A percentile compares a stretch with the other conserved stretches of the same genome.
These are phyloP conservation scores for Acacia melanoxylon DNA, from an alignment of 306 rosid genomes.

Conservation along the genomic window DNA sequence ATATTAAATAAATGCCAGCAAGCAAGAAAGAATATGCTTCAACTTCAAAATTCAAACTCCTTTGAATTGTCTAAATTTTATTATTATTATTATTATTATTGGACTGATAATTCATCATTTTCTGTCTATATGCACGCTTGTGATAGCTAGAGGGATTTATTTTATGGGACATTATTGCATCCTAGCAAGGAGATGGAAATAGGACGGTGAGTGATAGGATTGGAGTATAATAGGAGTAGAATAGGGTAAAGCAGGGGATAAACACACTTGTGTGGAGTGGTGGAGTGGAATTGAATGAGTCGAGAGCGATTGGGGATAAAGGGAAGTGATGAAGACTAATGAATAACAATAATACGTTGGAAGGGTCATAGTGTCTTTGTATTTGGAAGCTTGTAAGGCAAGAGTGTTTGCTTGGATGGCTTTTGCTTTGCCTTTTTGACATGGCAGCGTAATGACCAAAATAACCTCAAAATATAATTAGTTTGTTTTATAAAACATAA, in stretches of 20 bases:
- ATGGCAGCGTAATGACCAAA: conserved; percentile 1
- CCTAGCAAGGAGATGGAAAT: conserved; percentile 17
- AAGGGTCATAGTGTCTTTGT: not conserved
- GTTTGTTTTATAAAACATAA: too few relatives aligned
- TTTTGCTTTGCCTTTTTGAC: conserved; percentile 25
- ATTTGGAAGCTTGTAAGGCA: conserved; percentile 16
- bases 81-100: not conserved
- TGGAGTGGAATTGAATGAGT: conserved; percentile 5
- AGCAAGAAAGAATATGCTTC: not conserved
- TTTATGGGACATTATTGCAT: not conserved
- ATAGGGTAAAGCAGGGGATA: conserved; percentile 26
- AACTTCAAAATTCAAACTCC: not conserved
- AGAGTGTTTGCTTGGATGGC: not conserved
- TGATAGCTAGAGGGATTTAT: not conserved
- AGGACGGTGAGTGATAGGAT: conserved; percentile 6
- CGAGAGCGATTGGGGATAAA: not conserved
- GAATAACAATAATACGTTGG: conserved; percentile 2
- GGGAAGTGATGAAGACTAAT: conserved; percentile 13
- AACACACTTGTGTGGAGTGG: conserved; percentile 31
- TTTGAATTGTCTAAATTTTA: not conserved
- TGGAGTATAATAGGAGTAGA: not conserved
- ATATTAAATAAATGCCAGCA: not conserved
- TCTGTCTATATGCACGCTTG: not conserved
- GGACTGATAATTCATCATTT: not conserved
- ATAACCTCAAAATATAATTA: not conserved